These are phyloP conservation scores for Lachnellula willkommii DNA, from an alignment of 2,329 filamentous ascomycete species.

Conservation along the genomic window DNA sequence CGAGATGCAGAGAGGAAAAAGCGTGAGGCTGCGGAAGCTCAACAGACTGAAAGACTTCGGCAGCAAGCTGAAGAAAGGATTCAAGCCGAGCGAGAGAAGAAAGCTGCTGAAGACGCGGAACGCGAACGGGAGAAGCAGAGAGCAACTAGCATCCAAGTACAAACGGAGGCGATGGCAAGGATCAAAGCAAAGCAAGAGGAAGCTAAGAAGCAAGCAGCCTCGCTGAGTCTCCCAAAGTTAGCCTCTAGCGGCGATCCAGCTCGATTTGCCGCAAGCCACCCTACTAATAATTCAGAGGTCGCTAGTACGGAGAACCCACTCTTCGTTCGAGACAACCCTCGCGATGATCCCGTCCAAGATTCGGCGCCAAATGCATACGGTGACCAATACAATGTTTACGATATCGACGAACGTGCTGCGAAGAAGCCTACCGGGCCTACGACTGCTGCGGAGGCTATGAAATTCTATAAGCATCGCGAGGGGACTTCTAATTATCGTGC, in stretches of 20 bases:
- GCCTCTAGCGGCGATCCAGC: neutral
- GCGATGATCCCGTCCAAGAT: neutral
- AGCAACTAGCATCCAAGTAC: slow-evolving; percentile 2
- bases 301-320: neutral
- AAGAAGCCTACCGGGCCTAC: neutral
- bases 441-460: neutral
- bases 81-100: neutral
- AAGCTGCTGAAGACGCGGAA: neutral
- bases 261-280: neutral
- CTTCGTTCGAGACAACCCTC: neutral
- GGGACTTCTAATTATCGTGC: neutral
- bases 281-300: neutral
- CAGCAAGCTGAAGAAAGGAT: neutral
- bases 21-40: neutral
- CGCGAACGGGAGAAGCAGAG: slow-evolving; percentile 2
- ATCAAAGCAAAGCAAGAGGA: slow-evolving; percentile 14
- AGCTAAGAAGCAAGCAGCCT: slow-evolving; percentile 13
- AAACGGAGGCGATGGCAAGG: slow-evolving; percentile 8
- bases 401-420: neutral
- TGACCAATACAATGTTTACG: neutral
- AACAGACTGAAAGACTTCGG: neutral
- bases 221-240: slow-evolving; percentile 11
- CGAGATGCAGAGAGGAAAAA: neutral
- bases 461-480: neutral
- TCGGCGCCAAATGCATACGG: neutral